These are phyloP conservation scores for Aureobasidium sp. DNA, from an alignment of 2,329 filamentous ascomycete species.

Conservation along the genomic window DNA sequence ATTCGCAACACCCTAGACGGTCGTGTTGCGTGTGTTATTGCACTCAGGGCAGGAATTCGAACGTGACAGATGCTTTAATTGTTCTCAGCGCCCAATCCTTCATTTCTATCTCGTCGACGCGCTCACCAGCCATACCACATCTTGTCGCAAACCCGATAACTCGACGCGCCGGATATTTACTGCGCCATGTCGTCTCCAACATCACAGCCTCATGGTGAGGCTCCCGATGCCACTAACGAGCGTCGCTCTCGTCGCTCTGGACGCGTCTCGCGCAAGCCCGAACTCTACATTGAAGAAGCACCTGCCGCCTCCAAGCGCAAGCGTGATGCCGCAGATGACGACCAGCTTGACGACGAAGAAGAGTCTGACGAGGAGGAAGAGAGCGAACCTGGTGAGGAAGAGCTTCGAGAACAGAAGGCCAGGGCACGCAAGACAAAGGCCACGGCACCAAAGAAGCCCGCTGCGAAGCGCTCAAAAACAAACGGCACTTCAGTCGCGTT, in stretches of 20 bases:
- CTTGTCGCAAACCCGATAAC: constrained; percentile 7
- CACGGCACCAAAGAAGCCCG: constrained; percentile 29
- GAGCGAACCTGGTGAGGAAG: constrained; percentile 42
- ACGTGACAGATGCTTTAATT: background rate
- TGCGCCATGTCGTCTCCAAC: constrained; percentile 1
- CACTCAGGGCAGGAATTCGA: background rate
- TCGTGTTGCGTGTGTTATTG: background rate
- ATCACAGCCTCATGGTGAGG: constrained; percentile 2
- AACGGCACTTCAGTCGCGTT: constrained; percentile 45
- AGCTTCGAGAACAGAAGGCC: constrained; percentile 36
- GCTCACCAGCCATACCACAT: background rate
- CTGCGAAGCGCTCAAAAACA: constrained; percentile 51
- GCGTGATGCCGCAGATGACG: constrained; percentile 30
- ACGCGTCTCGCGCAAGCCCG: constrained; percentile 19
- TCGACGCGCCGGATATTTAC: background rate
- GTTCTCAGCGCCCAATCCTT: background rate
- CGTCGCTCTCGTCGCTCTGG: constrained; percentile 17
- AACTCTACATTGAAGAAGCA: constrained; percentile 14
- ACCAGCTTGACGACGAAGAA: constrained; percentile 27
- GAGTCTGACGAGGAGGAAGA: constrained; percentile 32
- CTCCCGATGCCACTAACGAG: constrained; percentile 9
- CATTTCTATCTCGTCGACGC: constrained; percentile 2
- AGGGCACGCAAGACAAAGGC: constrained; percentile 26
- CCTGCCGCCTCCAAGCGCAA: constrained; percentile 40
- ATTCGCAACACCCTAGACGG: background rate